A percentile compares a stretch with the other conserved stretches of the same genome.
phyloP scores from a whole-genome alignment of 2,329 filamentous ascomycete species.

The Colletotrichum lindemuthianum region DNA sequence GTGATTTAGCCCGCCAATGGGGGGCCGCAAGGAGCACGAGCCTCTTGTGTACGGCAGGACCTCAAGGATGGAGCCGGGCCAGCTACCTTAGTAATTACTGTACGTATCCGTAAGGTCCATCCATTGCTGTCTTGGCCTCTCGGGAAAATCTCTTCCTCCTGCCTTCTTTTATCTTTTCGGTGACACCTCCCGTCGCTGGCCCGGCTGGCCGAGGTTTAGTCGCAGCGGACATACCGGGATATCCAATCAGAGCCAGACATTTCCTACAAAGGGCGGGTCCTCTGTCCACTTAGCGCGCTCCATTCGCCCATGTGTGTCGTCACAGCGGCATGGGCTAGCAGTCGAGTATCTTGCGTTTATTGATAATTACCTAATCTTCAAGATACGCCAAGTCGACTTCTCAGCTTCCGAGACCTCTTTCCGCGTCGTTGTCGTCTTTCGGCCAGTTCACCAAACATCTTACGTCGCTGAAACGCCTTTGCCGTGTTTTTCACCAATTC shows the following conservation, averaged over 20 bases:
- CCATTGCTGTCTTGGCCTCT: not conserved
- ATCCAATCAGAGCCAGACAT: conserved; percentile 15
- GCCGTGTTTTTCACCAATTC: not conserved
- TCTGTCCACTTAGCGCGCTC: conserved; percentile 30
- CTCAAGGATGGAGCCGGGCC: not conserved
- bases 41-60: not conserved
- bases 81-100: not conserved
- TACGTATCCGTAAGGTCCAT: conserved; percentile 8
- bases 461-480: conserved; percentile 31
- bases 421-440: too few species aligned
- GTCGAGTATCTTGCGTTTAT: not conserved
- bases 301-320: conserved; percentile 35
- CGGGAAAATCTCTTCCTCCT: conserved; percentile 24
- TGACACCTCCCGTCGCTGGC: not conserved
- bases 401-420: not conserved
- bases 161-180: not conserved
- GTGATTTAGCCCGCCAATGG: conserved; percentile 3
- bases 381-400: not conserved
- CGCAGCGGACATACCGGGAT: conserved; percentile 13
- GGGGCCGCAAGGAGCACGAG: conserved; percentile 11
- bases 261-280: conserved; percentile 4
- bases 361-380: conserved; percentile 21
- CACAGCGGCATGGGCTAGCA: conserved; percentile 6
- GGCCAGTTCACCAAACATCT: not conserved
- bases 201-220: conserved; percentile 28